Conservation (phyloP, 495 filamentous ascomycete genomes). For the Coniosporium apollinis region DNA sequence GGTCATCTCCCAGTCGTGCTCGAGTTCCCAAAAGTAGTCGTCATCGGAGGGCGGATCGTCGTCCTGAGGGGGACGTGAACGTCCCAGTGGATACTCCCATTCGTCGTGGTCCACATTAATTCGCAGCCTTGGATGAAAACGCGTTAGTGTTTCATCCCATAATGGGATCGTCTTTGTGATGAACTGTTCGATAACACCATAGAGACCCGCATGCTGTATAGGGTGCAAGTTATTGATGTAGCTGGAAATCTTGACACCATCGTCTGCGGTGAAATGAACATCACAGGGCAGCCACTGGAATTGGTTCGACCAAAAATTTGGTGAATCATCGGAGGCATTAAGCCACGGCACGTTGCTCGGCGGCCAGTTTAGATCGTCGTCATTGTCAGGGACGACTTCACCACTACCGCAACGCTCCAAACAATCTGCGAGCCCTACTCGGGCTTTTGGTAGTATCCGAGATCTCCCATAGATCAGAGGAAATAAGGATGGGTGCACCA, state of each 20-base stretch:
- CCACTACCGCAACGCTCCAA: conserved; percentile 26
- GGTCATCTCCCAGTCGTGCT: conserved; percentile 5
- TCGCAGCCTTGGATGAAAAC: no score
- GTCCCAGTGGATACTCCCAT: no score
- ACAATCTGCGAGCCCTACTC: conserved; percentile 28
- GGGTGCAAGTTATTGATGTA: conserved; percentile 52
- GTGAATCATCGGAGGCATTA: no score
- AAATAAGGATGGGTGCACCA: conserved; percentile 46
- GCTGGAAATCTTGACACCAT: conserved; percentile 19
- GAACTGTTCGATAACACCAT: conserved; percentile 33
- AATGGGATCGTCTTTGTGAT: conserved; percentile 32
- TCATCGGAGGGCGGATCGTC: no score
- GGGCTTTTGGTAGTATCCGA: conserved; percentile 25
- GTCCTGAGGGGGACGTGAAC: no score
- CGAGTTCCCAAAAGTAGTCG: no score
- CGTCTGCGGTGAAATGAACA: conserved; percentile 26
- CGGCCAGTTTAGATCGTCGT: not conserved
- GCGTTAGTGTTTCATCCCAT: conserved; percentile 28
- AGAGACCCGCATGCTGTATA: conserved; percentile 27
- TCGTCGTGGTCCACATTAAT: conserved; percentile 6
- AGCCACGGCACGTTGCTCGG: no score
- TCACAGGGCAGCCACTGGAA: conserved; percentile 48
- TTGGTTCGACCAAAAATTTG: conserved; percentile 14
- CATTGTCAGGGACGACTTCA: conserved; percentile 8
- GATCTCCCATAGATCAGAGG: conserved; percentile 39